Evolutionary conservation across 345 rosid genomes (phyloP), one percentile per base, ranked within the genome.

Genomic region (Moricandia moricandioides): DNA sequence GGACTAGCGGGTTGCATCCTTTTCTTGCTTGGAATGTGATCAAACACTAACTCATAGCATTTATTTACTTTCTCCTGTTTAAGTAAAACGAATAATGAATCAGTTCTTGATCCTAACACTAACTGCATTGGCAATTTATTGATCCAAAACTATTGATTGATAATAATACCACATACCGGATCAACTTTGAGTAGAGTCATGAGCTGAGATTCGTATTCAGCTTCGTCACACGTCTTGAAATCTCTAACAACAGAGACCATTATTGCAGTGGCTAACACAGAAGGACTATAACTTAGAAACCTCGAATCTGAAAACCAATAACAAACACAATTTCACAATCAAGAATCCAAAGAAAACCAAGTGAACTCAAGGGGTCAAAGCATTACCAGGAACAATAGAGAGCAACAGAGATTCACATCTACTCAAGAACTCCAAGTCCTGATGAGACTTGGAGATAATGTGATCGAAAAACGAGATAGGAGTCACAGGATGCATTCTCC

Each of bases 401-500:
- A 93, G 92, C 74, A 93, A 84, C 73, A 89, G 70, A 70, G 76
- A 85, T 82, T 93, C 98, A 82, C 96, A 89, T 76, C 87, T 83
- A 68, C 76, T 68, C 58, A 89, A 70, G 79, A 94, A 94, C 69
- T 89, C 95, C 84, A 84, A 84, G 57, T 86, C 88, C 72, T 75
- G 78, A 30, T 84, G 73, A 69, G 78, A 85, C 71, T 78, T 82
- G 64, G 84, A 72, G 18, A 82, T 74, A 30, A 91, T 83, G 79
- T 89, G 90, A 84, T 91, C 87, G 72, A 93, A 84, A 77, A 83
- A 94, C 9, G 92, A 86, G 84, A 94, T 80, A 57, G 98, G 88
- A 30, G 97, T 91, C 16, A 89, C 91, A 24, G 93, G 94, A 79
- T 91, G 88, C 98, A 94, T 91, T 85, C 85, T 84, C 97, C 97